Percentiles rank a stretch among this genome's conserved stretches.
phyloP scores from a whole-genome alignment of 2,329 filamentous ascomycete species.

The Pseudonectria buxi region DNA sequence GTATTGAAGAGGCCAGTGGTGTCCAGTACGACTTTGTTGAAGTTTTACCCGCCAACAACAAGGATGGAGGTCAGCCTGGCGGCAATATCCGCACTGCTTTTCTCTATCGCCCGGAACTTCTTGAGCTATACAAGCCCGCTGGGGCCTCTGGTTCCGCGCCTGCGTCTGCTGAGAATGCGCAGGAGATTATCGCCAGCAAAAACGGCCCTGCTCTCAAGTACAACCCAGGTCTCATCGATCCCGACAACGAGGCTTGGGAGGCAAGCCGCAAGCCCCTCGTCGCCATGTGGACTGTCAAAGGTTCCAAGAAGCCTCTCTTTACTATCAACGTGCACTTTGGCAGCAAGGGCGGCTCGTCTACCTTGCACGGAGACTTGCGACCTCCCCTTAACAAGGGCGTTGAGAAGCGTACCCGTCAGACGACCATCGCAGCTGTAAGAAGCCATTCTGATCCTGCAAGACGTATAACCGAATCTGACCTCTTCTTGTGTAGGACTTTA shows the following conservation, averaged over 20 bases:
- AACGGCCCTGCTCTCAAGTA: constrained; percentile 48
- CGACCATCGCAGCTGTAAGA: constrained; percentile 49
- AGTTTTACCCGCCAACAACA: constrained; percentile 51
- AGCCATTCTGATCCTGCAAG: too few relatives aligned
- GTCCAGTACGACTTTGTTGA: constrained; percentile 54
- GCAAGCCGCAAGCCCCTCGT: constrained; percentile 60
- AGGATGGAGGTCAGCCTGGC: constrained; percentile 60
- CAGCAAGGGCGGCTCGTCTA: constrained; percentile 59
- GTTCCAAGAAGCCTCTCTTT: constrained; percentile 50
- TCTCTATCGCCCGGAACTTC: constrained; percentile 55
- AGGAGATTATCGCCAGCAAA: constrained; percentile 46
- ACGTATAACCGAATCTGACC: not conserved
- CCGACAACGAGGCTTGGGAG: constrained; percentile 51
- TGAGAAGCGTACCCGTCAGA: constrained; percentile 48
- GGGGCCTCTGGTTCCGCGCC: constrained; percentile 24
- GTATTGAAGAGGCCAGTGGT: constrained; percentile 43
- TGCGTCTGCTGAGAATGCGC: constrained; percentile 47
- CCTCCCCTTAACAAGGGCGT: constrained; percentile 62
- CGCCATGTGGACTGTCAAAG: constrained; percentile 56
- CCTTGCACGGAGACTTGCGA: constrained; percentile 57
- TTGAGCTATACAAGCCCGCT: constrained; percentile 52
- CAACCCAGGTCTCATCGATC: constrained; percentile 65
- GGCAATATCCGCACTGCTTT: constrained; percentile 68
- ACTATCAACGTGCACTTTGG: constrained; percentile 65
- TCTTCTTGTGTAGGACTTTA: constrained; percentile 41